phyloP scores from a whole-genome alignment of 805 yeast species.

The Saccharomycopsis microspora region DNA sequence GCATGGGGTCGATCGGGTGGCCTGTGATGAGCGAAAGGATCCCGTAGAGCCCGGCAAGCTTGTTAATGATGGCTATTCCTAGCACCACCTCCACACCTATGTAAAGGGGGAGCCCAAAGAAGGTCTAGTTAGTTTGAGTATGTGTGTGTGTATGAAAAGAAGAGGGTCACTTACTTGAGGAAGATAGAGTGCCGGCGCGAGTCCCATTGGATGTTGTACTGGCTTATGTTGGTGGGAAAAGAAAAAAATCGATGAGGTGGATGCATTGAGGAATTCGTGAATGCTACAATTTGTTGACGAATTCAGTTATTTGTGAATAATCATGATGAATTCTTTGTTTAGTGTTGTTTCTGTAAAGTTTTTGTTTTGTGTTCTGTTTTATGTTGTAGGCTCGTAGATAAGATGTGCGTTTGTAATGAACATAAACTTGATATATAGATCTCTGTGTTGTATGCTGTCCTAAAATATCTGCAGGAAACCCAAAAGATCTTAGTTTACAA shows the following conservation, averaged over 20 bases:
- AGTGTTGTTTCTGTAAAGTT: background rate
- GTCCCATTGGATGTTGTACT: background rate
- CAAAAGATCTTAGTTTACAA: no score
- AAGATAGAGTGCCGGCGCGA: slow-evolving; percentile 1
- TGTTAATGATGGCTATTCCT: slow-evolving; percentile 69
- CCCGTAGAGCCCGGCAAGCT: slow-evolving; percentile 84
- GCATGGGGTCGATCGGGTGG: slow-evolving; percentile 72
- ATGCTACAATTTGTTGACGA: background rate
- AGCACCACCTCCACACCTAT: slow-evolving; percentile 79
- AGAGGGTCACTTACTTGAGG: background rate
- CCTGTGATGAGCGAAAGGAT: slow-evolving; percentile 79
- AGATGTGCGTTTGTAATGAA: no score
- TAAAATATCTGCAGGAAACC: no score
- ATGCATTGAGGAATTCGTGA: background rate
- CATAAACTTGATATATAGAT: no score
- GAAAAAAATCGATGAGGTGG: background rate
- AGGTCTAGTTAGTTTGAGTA: slow-evolving; percentile 26
- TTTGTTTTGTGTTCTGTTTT: background rate
- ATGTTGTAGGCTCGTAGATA: background rate
- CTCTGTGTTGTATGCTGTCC: no score
- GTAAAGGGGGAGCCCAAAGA: slow-evolving; percentile 71
- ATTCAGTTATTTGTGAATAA: background rate
- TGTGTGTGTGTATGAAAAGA: background rate
- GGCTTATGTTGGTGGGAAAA: background rate
- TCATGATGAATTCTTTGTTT: background rate